Conservation (phyloP, 1,139 yeast species). For the Pichia sp. region DNA sequence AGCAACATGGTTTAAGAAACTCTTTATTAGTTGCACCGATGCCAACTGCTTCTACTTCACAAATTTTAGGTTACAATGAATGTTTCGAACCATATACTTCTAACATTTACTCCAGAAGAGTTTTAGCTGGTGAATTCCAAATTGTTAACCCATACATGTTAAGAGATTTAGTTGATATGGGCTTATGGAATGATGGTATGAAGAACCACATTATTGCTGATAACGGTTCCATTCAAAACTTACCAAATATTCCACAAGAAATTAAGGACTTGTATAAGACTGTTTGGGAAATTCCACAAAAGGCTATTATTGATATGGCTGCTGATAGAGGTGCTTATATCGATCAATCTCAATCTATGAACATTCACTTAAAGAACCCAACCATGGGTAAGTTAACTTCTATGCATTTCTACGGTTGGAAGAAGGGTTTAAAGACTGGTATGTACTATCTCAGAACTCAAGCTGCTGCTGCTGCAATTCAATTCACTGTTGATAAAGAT, state of each 20-base stretch:
- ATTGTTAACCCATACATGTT: constrained; percentile 57
- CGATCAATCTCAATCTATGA: constrained; percentile 61
- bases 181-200: constrained; percentile 54
- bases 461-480: constrained; percentile 63
- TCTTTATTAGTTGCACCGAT: constrained; percentile 62
- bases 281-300: constrained; percentile 62
- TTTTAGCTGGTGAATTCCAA: constrained; percentile 60
- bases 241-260: constrained; percentile 50
- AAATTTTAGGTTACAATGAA: constrained; percentile 59
- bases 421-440: constrained; percentile 62
- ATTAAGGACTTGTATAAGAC: constrained; percentile 53
- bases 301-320: constrained; percentile 56
- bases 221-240: constrained; percentile 55
- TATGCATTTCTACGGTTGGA: constrained; percentile 63
- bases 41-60: constrained; percentile 68
- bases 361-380: constrained; percentile 53
- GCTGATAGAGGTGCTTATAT: constrained; percentile 60
- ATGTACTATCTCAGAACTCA: constrained; percentile 64
- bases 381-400: constrained; percentile 59
- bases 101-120: constrained; percentile 58
- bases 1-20: constrained; percentile 51
- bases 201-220: constrained; percentile 51
- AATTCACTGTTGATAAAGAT: constrained; percentile 51
- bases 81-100: constrained; percentile 65
- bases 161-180: constrained; percentile 53